These are phyloP conservation scores for Botrytis tulipae DNA, from an alignment of 2,329 filamentous ascomycete species.

Conservation along the genomic window DNA sequence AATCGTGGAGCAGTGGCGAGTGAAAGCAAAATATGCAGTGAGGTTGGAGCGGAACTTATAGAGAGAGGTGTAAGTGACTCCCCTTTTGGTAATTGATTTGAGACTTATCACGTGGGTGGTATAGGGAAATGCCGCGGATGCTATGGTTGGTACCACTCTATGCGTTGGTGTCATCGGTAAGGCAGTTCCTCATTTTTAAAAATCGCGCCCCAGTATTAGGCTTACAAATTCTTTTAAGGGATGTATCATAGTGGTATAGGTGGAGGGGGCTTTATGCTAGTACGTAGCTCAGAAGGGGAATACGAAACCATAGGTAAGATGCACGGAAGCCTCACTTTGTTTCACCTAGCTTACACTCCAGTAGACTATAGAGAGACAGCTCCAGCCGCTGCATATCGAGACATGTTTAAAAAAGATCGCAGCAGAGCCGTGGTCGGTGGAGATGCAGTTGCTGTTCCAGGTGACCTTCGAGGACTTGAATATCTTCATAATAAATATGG, in stretches of 20 bases:
- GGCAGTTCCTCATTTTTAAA: constrained; percentile 27
- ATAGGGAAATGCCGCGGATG: constrained; percentile 72
- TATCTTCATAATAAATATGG: constrained; percentile 74
- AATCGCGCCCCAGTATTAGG: neutral
- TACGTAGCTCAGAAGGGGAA: constrained; percentile 67
- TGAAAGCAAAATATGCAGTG: constrained; percentile 52
- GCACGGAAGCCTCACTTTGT: neutral
- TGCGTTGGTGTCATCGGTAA: constrained; percentile 70
- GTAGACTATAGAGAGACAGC: constrained; percentile 84
- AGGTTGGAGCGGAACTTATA: constrained; percentile 51
- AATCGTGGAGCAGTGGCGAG: constrained; percentile 50
- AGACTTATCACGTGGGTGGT: constrained; percentile 27
- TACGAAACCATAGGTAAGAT: constrained; percentile 67
- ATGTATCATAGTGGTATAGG: constrained; percentile 84
- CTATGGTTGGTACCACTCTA: constrained; percentile 69
- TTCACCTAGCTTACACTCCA: neutral
- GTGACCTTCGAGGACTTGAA: constrained; percentile 75
- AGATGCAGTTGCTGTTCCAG: constrained; percentile 68
- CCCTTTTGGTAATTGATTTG: neutral
- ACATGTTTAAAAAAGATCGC: constrained; percentile 79
- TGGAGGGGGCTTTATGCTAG: constrained; percentile 86
- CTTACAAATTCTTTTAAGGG: constrained; percentile 39
- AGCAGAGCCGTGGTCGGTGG: constrained; percentile 68
- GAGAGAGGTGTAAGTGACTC: constrained; percentile 44
- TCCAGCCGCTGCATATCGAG: constrained; percentile 73